Evolutionary conservation across 495 filamentous ascomycete genomes (phyloP), one percentile per base, ranked within the genome.

Genomic region (Lentithecium fluviatile): DNA sequence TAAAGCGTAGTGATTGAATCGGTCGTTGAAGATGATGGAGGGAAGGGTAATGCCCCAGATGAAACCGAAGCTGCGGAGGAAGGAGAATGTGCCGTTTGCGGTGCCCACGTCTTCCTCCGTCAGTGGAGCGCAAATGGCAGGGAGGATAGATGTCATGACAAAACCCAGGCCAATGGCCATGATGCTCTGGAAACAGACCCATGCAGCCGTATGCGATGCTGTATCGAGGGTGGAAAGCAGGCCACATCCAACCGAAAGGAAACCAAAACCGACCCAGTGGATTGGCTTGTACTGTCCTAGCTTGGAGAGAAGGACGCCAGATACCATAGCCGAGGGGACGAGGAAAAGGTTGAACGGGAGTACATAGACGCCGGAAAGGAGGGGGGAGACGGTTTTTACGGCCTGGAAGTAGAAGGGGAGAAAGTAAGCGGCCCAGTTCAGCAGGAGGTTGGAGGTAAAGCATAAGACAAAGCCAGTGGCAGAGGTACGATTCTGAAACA

Each of bases 341-440:
- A 81, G 69, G n/a, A 79, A 79, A 58, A 83, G 78, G 6, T 78
- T 80, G 34, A 72, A 72, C 0, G 85, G 83, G 26, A 89, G 75
- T 3, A 88, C 62, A 2, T 81, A 74, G 6, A 89, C 73, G 4
- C 87, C 85, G 0, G 84, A 73, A 3, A 81, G 59, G 1, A 81
- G 78, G 0, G 82, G 74, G 0, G 75, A 71, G 40, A 77, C 73
- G 46, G 71, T 77, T 49, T 81, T 79, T 17, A 86, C 78, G 6
- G 81, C 77, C 49, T 83, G 73, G 65, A 86, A 85, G 71, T 85
- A 90, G 20, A 90, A 72, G 0, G 85, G 78, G 37, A 85, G 72
- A 48, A 80, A 86, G 64, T 87, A 86, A 0, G 89, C 57, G 0
- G 83, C 66, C 58, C 45, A 78, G 77, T 72, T 78, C 26, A 73